A percentile compares a stretch with the other conserved stretches of the same genome.
These are phyloP conservation scores for Flaveria bidentis DNA, from an alignment of 129 eudicot genomes.

Conservation along the genomic window DNA sequence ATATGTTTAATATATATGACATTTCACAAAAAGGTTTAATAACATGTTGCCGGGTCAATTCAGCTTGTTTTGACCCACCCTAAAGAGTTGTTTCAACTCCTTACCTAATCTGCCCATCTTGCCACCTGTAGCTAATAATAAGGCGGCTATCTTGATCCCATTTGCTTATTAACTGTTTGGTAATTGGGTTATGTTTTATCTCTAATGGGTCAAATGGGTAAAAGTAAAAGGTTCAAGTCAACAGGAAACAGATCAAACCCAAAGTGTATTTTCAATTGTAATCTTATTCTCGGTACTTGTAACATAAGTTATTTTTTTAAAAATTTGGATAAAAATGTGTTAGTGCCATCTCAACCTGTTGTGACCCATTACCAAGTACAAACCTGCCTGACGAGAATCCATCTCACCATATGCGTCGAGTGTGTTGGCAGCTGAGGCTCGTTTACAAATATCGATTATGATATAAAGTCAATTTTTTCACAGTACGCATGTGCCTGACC, in stretches of 20 bases:
- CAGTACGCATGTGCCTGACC: neutral
- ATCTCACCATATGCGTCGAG: neutral
- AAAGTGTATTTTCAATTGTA: neutral
- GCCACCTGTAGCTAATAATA: neutral
- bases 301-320: neutral
- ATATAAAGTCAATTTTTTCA: neutral
- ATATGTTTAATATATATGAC: neutral
- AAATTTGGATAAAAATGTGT: neutral
- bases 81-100: neutral
- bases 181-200: neutral
- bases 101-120: neutral
- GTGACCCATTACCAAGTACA: neutral
- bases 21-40: neutral
- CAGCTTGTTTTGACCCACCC: neutral
- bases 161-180: neutral
- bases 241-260: neutral
- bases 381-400: neutral
- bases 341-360: neutral
- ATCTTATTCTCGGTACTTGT: neutral
- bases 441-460: neutral
- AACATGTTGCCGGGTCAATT: neutral
- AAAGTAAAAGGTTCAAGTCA: neutral
- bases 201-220: neutral
- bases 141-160: neutral
- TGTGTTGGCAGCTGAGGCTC: neutral